Evolutionary conservation across 768 basidiomycete species (phyloP), one percentile per base, ranked within the genome.

Genomic region (Tephrocybe sp.): DNA sequence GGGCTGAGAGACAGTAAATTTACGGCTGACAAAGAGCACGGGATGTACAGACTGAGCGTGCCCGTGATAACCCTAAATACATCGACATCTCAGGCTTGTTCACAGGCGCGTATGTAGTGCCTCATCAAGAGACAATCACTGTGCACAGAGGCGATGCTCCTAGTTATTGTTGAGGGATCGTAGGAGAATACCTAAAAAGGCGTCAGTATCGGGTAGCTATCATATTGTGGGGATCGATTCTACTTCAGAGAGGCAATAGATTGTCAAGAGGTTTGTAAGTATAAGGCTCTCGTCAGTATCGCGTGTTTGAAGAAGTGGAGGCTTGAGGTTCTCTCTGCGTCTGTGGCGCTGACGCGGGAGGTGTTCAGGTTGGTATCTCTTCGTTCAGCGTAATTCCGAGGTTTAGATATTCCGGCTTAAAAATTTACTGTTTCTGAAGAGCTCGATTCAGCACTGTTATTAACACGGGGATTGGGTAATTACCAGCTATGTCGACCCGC

Each of bases 1-100:
- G 86, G 0, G 88, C 89, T 93, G 57, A 12, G 26, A 37, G 15
- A 12, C n/a, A 41, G n/a, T 25, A 23, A 18, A 20, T 33, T 10
- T 23, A 8, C 20, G 37, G 10, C 15, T 17, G 8, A 25, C 33
- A 5, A 48, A 9, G 25, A 43, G 25, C 40, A 39, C 23, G 33
- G n/a, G 53, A 65, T 83, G 53, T 45, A 91, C 90, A 82, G 25
- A 97, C 88, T 38, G 12, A 98, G 79, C 1, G 95, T 97, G 10
- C 94, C 95, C 1, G 98, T 89, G 3, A 98, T 83, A 38, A 98
- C 93, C 0, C 95, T 97, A 56, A 97, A 91, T 0, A 98, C 90
- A 58, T 98, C 94, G 0, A 94, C 88, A 56, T 94, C 89, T 38
- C 91, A 80, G 2, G 96, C 93, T 58, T 84, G 86, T 64, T 96